These are phyloP conservation scores for Obelidium mucronatum DNA, from an alignment of 192 early-diverging fungal species.

Conservation along the genomic window DNA sequence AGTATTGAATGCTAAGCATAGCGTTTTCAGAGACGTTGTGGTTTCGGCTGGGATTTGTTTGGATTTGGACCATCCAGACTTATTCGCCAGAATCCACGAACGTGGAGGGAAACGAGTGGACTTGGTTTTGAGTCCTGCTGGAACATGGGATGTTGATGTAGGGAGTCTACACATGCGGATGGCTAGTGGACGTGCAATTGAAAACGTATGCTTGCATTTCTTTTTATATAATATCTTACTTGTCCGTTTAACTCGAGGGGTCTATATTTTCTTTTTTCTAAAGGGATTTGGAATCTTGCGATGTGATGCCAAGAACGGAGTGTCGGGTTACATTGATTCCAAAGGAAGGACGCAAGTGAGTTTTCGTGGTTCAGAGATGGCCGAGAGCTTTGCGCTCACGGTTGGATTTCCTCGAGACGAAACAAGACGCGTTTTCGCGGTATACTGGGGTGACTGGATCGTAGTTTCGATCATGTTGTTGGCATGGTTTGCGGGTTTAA, in stretches of 20 bases:
- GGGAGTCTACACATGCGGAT: conserved; percentile 5
- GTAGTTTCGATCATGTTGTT: too few species aligned
- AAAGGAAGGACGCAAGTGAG: not conserved
- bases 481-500: too few species aligned
- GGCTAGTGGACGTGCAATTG: not conserved
- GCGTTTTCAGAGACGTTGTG: not conserved
- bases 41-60: conserved; percentile 8
- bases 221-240: not conserved
- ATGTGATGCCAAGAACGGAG: conserved; percentile 16
- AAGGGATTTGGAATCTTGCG: conserved; percentile 8
- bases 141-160: conserved; percentile 12
- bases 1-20: not conserved
- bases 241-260: not conserved
- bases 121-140: conserved; percentile 14
- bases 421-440: too few species aligned
- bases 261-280: not conserved
- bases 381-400: not conserved
- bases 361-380: conserved; percentile 6
- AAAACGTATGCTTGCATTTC: not conserved
- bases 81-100: not conserved
- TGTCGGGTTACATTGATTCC: not conserved
- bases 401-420: conserved; percentile 3
- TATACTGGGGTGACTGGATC: too few species aligned
- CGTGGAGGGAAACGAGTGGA: not conserved
- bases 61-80: conserved; percentile 7